Evolutionary conservation across 2,329 filamentous ascomycete genomes (phyloP), one percentile per base, ranked within the genome.

Genomic region (Aquanectria penicillioides): DNA sequence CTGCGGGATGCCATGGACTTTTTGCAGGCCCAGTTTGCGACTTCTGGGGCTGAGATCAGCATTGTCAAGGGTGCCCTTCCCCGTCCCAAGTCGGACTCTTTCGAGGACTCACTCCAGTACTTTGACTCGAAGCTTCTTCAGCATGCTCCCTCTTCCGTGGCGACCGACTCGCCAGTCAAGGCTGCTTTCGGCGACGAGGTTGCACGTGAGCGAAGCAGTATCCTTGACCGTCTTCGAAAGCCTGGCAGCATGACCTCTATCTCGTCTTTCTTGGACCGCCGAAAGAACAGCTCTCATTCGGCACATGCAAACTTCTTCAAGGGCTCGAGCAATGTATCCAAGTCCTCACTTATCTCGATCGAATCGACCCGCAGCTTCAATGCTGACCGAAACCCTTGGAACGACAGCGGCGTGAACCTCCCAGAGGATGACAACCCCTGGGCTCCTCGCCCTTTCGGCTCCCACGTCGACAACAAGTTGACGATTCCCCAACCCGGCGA

Each of bases 41-140:
- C 92, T 38, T 90, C 93, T 41, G 91, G 92, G n/a, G 87, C 97
- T n/a, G 93, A 98, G 69, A 86, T 89, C 9, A 91, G 86, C 56
- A 89, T 93, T 36, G 89, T 98, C 71, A 96, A 96, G 76, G 95
- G 95, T 49, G 89, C 93, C n/a, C 95, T 98, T 65, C 93, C 94
- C 17, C 91, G 95, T n/a, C 95, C 95, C 63, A 97, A 98, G 80
- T 98, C 95, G 1, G 95, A 99, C 75, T 97, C 95, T 0, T 99
- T 99, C 65, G 95, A 99, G 74, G 94, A 99, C 69, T 97, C 94
- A 7, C 84, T 98, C 49, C 94, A 94, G 56, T 98, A 94, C 80
- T 99, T 99, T 72, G 92, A 97, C 74, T 97, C 94, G 2, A 98
- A 97, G 80, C 85, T 99, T 40, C 86, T 99, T 51, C 95, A 98